Percentiles rank a stretch among this genome's conserved stretches.
These are phyloP conservation scores for Phoma herbarum DNA, from an alignment of 2,329 filamentous ascomycete genomes.

Conservation along the genomic window DNA sequence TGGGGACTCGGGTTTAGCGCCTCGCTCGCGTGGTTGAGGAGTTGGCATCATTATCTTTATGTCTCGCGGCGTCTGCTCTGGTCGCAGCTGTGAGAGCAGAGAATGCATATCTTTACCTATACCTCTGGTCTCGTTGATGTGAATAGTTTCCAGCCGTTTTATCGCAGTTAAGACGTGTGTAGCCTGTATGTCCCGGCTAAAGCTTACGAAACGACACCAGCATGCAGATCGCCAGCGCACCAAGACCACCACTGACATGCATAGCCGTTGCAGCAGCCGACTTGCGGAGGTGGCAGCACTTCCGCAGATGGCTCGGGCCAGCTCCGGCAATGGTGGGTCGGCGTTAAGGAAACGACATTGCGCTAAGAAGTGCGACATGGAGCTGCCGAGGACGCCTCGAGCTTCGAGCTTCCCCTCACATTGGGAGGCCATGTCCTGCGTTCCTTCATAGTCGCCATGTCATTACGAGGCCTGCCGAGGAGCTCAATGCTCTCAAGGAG, in stretches of 20 bases:
- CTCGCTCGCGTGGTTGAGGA: background rate
- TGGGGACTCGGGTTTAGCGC: background rate
- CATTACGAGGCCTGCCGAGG: conserved; percentile 25
- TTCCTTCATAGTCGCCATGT: conserved; percentile 38
- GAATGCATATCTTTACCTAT: conserved; percentile 24
- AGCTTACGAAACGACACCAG: too few species aligned
- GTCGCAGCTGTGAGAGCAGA: conserved; percentile 22
- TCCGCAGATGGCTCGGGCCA: background rate
- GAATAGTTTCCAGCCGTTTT: too few species aligned
- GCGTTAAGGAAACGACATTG: conserved; percentile 11
- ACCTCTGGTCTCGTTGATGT: background rate
- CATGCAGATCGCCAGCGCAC: background rate
- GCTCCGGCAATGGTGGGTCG: background rate
- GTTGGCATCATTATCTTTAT: background rate
- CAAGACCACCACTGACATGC: background rate
- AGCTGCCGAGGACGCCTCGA: background rate
- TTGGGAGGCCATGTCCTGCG: conserved; percentile 25
- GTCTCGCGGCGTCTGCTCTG: conserved; percentile 13
- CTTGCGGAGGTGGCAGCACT: background rate
- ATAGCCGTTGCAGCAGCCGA: background rate
- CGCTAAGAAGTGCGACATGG: conserved; percentile 17
- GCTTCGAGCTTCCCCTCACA: conserved; percentile 24
- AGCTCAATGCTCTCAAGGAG: too few species aligned
- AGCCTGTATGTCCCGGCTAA: too few species aligned
- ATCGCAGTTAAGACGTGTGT: too few species aligned